Conservation (phyloP, 441 rosid genomes). For the Geranium incanum region DNA sequence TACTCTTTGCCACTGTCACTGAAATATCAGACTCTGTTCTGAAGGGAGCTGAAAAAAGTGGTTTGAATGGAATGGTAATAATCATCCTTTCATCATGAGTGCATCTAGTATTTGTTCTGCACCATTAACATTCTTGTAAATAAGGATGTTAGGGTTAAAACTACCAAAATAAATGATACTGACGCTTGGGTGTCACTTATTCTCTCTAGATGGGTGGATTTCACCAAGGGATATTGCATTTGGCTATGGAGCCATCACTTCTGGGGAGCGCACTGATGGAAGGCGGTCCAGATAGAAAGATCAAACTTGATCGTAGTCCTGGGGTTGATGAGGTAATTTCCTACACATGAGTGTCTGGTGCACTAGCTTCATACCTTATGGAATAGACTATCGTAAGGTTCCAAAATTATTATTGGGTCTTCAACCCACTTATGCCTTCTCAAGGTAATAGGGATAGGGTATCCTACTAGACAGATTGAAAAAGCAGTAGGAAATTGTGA, state of each 20-base stretch:
- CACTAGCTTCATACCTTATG: background rate
- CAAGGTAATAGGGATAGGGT: background rate
- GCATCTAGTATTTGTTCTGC: conserved; percentile 7
- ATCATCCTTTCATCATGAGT: conserved; percentile 17
- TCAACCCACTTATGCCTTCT: background rate
- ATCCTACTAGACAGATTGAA: background rate
- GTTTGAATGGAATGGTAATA: conserved; percentile 90
- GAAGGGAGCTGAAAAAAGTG: conserved; percentile 84
- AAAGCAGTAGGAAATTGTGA: background rate
- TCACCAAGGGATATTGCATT: conserved; percentile 81
- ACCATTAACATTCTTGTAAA: conserved; percentile 2
- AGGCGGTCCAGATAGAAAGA: conserved; percentile 88
- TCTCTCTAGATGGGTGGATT: conserved; percentile 65
- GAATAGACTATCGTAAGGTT: background rate
- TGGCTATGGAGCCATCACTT: conserved; percentile 95
- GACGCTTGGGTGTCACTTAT: conserved; percentile 16
- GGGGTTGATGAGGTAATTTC: conserved; percentile 78
- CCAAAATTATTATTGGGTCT: background rate
- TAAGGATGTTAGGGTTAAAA: background rate
- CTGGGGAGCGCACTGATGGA: conserved; percentile 82
- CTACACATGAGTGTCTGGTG: background rate
- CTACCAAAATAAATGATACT: conserved; percentile 1
- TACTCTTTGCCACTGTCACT: conserved; percentile 73
- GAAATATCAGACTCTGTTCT: conserved; percentile 88
- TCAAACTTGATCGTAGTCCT: conserved; percentile 79